Conservation (phyloP, 2,329 filamentous ascomycete genomes). For the Alternaria brassicae region DNA sequence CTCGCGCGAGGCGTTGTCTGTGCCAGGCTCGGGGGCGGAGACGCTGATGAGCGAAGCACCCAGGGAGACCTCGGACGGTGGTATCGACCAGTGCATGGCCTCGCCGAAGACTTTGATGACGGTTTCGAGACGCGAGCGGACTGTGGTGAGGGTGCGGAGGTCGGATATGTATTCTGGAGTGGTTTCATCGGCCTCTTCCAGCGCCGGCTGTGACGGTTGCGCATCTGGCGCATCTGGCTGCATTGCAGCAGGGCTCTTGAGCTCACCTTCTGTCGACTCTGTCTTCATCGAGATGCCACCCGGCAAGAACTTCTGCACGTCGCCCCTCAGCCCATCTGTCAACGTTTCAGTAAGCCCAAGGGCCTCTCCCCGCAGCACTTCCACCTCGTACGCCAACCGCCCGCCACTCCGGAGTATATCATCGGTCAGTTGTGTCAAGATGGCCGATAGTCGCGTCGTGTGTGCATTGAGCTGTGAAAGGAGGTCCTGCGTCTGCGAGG, state of each 20-base stretch:
- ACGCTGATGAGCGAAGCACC: conserved; percentile 88
- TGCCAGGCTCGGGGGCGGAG: conserved; percentile 79
- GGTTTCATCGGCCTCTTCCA: conserved; percentile 14
- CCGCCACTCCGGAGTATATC: conserved; percentile 91
- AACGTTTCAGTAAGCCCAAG: conserved; percentile 80
- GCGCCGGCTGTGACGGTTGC: background rate
- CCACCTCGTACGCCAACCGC: conserved; percentile 90
- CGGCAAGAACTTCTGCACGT: conserved; percentile 76
- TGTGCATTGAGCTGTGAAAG: conserved; percentile 88
- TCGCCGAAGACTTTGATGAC: conserved; percentile 93
- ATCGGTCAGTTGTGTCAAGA: conserved; percentile 88
- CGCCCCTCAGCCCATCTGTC: conserved; percentile 72
- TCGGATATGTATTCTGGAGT: conserved; percentile 69
- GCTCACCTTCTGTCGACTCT: conserved; percentile 9
- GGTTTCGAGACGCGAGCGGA: conserved; percentile 82
- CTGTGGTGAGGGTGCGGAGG: conserved; percentile 80
- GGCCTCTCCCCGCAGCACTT: conserved; percentile 88
- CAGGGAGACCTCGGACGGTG: conserved; percentile 84
- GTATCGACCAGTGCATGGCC: conserved; percentile 93
- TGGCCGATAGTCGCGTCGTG: conserved; percentile 80
- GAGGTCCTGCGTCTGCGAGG: conserved; percentile 80
- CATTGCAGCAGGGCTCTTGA: conserved; percentile 1
- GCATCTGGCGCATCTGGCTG: conserved; percentile 5
- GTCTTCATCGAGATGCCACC: conserved; percentile 41
- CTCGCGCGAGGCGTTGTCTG: conserved; percentile 72